A percentile compares a stretch with the other conserved stretches of the same genome.
These are phyloP conservation scores for Solanum lycopersicoides DNA, from an alignment of 257 asterid genomes.

Conservation along the genomic window DNA sequence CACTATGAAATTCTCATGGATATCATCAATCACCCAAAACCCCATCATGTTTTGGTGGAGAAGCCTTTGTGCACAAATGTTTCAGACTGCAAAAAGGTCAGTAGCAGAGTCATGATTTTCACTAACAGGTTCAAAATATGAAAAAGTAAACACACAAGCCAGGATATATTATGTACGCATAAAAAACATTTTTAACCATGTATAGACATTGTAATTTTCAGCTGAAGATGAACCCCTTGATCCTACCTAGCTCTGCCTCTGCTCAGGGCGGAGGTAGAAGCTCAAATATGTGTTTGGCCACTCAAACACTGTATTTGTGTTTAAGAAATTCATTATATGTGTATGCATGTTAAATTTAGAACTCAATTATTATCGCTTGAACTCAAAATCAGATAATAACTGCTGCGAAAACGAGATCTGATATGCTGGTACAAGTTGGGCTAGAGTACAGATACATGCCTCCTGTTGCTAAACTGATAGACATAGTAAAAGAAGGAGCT, in stretches of 20 bases:
- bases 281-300: not conserved
- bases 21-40: constrained; percentile 48
- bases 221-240: not conserved
- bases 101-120: not conserved
- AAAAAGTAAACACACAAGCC: not conserved
- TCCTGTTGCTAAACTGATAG: constrained; percentile 80
- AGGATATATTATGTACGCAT: not conserved
- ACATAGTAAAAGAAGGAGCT: constrained; percentile 55
- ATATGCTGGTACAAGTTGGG: constrained; percentile 78
- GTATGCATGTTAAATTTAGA: not conserved
- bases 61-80: constrained; percentile 92
- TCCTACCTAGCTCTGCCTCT: not conserved
- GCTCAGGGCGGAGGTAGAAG: not conserved
- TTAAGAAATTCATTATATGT: not conserved
- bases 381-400: constrained; percentile 40
- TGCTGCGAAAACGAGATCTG: constrained; percentile 69
- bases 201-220: too few relatives aligned
- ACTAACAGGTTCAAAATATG: too few relatives aligned
- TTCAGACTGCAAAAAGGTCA: constrained; percentile 65
- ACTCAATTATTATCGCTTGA: not conserved
- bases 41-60: constrained; percentile 90
- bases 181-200: not conserved
- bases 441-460: constrained; percentile 97
- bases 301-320: not conserved
- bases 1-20: constrained; percentile 87